These are phyloP conservation scores for Stagonosporopsis tanaceti DNA, from an alignment of 2,329 filamentous ascomycete genomes.

Conservation along the genomic window DNA sequence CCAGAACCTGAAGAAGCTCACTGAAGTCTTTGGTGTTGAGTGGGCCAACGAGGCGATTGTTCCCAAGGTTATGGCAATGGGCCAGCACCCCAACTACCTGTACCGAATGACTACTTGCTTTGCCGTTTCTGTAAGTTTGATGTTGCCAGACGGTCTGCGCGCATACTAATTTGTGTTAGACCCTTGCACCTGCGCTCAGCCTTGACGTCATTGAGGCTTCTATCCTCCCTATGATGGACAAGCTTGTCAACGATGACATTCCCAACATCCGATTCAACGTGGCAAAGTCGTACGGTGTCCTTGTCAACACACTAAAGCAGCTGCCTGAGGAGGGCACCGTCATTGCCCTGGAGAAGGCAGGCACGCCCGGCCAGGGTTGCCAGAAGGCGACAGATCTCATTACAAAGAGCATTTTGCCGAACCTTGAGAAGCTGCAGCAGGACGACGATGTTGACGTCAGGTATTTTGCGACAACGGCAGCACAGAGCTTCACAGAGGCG, in stretches of 20 bases:
- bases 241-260: slow-evolving; percentile 91
- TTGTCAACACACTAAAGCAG: slow-evolving; percentile 90
- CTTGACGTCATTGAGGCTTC: slow-evolving; percentile 91
- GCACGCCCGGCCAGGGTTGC: slow-evolving; percentile 65
- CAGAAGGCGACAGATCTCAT: slow-evolving; percentile 80
- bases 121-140: slow-evolving; percentile 84
- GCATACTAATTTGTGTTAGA: slow-evolving; percentile 64
- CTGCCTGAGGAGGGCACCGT: slow-evolving; percentile 89
- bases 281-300: slow-evolving; percentile 91
- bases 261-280: slow-evolving; percentile 99
- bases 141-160: not conserved
- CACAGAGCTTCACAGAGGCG: slow-evolving; percentile 59
- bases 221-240: slow-evolving; percentile 94
- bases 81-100: slow-evolving; percentile 96
- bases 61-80: slow-evolving; percentile 98
- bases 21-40: slow-evolving; percentile 96
- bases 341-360: slow-evolving; percentile 82
- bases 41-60: slow-evolving; percentile 98
- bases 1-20: slow-evolving; percentile 96
- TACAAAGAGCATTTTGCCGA: slow-evolving; percentile 84
- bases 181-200: slow-evolving; percentile 89
- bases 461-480: slow-evolving; percentile 94
- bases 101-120: slow-evolving; percentile 99
- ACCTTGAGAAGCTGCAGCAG: slow-evolving; percentile 92
- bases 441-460: slow-evolving; percentile 98